Percentiles rank a stretch among this genome's conserved stretches.
These are phyloP conservation scores for Theileria orientalis DNA, from an alignment of 169 alveolate species.

Conservation along the genomic window DNA sequence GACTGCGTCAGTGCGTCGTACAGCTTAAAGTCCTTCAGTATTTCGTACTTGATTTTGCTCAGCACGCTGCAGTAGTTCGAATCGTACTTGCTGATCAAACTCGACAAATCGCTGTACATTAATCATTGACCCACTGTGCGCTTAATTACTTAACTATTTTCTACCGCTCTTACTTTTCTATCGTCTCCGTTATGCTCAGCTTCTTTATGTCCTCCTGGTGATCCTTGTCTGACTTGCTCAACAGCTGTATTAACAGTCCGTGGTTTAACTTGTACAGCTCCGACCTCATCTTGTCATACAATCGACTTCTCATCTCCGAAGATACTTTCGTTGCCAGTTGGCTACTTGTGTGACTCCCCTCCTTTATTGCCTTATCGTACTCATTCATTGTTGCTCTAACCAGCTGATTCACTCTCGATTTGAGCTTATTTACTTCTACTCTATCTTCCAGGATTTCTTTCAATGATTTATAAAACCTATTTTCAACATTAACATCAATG, in stretches of 20 bases:
- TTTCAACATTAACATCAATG: neutral
- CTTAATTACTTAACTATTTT: neutral
- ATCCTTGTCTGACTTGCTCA: neutral
- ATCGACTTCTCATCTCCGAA: neutral
- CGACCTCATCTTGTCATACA: slow-evolving; percentile 19
- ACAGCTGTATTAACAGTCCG: neutral
- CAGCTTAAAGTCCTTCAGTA: slow-evolving; percentile 12
- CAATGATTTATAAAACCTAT: neutral
- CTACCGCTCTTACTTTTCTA: neutral
- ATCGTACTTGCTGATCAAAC: slow-evolving; percentile 31
- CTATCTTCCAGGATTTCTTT: neutral
- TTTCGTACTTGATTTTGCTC: slow-evolving; percentile 7
- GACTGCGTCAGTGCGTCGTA: slow-evolving; percentile 22
- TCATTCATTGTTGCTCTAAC: slow-evolving; percentile 8
- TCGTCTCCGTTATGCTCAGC: neutral
- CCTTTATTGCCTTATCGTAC: slow-evolving; percentile 11
- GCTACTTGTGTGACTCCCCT: neutral
- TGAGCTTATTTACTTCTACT: neutral
- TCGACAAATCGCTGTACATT: slow-evolving; percentile 26
- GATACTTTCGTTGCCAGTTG: neutral
- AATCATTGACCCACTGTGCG: neutral
- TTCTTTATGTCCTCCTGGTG: neutral
- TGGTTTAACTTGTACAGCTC: slow-evolving; percentile 9
- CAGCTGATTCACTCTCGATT: slow-evolving; percentile 20
- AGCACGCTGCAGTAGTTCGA: slow-evolving; percentile 22